Conservation (phyloP, 2,329 filamentous ascomycete species). For the Diaporthe longicolla region DNA sequence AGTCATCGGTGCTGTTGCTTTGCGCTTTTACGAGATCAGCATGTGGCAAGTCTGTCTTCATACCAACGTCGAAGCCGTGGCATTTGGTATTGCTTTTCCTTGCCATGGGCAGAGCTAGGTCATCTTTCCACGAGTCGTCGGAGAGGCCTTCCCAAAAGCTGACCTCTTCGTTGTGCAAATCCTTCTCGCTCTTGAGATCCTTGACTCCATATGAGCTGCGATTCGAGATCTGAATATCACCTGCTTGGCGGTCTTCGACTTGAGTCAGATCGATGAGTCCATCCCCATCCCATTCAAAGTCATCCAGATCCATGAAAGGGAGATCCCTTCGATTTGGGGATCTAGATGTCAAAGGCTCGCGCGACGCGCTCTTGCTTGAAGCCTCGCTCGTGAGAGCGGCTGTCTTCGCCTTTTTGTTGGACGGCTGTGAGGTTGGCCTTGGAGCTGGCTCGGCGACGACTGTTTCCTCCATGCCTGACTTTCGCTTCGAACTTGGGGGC, state of each 20-base stretch:
- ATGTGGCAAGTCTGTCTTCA: background rate
- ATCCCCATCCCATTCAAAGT: slow-evolving; percentile 36
- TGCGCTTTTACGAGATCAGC: background rate
- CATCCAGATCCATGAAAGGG: background rate
- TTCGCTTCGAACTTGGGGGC: slow-evolving; percentile 49
- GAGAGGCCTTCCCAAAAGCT: background rate
- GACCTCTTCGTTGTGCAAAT: background rate
- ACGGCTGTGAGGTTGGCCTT: background rate
- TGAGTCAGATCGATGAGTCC: slow-evolving; percentile 39
- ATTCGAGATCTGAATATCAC: background rate
- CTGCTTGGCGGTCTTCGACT: slow-evolving; percentile 1
- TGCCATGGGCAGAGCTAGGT: background rate
- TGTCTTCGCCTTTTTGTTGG: slow-evolving; percentile 4
- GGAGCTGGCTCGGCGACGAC: background rate
- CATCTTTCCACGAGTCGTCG: background rate
- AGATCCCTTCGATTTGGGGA: background rate
- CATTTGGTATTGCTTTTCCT: background rate
- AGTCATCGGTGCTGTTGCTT: slow-evolving; percentile 29
- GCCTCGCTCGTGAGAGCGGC: no score
- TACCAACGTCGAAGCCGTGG: background rate
- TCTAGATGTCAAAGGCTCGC: no score
- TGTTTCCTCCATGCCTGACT: slow-evolving; percentile 43
- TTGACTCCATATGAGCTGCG: background rate
- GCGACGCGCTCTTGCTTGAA: background rate
- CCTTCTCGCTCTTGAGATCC: background rate